A percentile compares a stretch with the other conserved stretches of the same genome.
These are phyloP conservation scores for Carex arenaria DNA, from an alignment of 202 grass and related monocot species.

Conservation along the genomic window DNA sequence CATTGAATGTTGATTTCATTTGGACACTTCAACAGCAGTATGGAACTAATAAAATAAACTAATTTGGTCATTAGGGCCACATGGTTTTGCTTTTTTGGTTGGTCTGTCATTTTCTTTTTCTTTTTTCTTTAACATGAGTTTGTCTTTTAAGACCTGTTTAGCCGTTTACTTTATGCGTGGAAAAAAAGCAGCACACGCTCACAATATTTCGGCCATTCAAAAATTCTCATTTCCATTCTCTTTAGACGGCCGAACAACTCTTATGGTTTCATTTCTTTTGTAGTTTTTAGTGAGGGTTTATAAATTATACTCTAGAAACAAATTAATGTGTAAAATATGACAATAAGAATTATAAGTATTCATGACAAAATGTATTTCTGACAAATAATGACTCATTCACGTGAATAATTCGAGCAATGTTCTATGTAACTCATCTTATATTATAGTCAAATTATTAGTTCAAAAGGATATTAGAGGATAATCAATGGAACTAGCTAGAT, in stretches of 20 bases:
- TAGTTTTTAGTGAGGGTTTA: neutral
- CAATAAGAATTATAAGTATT: neutral
- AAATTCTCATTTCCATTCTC: no score
- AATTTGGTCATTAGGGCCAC: neutral
- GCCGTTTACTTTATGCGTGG: no score
- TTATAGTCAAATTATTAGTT: no score
- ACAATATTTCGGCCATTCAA: no score
- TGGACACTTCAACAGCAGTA: neutral
- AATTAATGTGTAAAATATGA: neutral
- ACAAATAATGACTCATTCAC: neutral
- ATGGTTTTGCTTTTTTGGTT: neutral
- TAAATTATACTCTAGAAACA: neutral
- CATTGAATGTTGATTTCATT: no score
- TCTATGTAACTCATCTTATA: neutral
- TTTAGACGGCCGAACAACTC: no score
- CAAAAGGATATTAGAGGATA: no score
- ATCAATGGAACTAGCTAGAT: no score
- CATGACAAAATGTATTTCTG: neutral
- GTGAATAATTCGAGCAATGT: no score
- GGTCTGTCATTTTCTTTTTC: neutral
- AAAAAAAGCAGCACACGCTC: no score
- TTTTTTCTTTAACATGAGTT: neutral
- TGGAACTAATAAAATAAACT: neutral
- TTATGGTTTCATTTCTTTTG: neutral
- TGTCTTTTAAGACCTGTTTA: neutral